Evolutionary conservation across 2,329 filamentous ascomycete species (phyloP).

Genomic region (Chrysoporthe deuterocubensis): DNA sequence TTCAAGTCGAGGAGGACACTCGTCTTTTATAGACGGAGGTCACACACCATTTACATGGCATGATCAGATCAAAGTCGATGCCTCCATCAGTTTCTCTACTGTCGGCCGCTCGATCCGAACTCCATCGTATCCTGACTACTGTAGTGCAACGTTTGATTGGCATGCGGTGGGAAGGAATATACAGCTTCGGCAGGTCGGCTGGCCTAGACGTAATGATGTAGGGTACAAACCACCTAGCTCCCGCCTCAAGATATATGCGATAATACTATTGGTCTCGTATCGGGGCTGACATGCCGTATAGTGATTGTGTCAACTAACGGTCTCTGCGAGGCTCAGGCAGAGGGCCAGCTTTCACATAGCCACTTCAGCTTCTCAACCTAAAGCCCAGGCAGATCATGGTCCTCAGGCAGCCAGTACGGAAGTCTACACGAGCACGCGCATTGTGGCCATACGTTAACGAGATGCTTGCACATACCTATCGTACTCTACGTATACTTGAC

Average conservation of each 20-base stretch:
- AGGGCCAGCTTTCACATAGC: neutral
- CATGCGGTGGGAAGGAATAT: constrained; percentile 10
- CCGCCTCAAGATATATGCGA: neutral
- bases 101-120: constrained; percentile 21
- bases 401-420: neutral
- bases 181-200: constrained; percentile 16
- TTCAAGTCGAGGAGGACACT: neutral
- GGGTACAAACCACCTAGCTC: neutral
- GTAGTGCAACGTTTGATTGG: constrained; percentile 24
- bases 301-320: neutral
- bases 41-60: neutral
- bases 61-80: neutral
- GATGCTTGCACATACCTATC: neutral
- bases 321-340: neutral
- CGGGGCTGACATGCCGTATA: neutral
- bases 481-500: neutral
- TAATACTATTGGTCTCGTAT: neutral
- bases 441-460: neutral
- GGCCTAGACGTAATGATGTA: constrained; percentile 9
- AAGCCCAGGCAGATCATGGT: neutral
- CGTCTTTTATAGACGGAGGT: constrained; percentile 16
- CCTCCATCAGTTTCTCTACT: constrained; percentile 2
- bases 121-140: constrained; percentile 13
- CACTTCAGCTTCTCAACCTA: neutral
- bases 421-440: neutral